Base-by-base conservation (phyloP, 768 basidiomycete genomes). In the Nidula microcarpa region DNA sequence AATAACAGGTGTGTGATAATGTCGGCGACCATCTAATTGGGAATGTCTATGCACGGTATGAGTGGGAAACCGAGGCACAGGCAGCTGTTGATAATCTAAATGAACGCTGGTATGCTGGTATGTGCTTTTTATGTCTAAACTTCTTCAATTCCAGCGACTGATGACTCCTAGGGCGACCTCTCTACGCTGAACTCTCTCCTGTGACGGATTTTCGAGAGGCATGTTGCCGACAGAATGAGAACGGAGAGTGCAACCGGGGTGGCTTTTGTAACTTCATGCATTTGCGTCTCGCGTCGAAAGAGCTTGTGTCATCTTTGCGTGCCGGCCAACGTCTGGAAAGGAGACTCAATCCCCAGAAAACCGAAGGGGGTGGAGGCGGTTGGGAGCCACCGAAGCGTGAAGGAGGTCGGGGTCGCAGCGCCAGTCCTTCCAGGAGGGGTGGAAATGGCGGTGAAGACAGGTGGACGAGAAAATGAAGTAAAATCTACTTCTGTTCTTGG, bases 261-360 rank as follows among this genome's bases (percentile, higher is more conserved):
- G 94, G 94, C 2, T 98, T 97, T 74, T 98, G 96, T 72, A 98
- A 99, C 70, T 99, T 99, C 66, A 97, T 98, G 93, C 95, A 98
- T 73, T 76, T 98, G 34, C 86, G 92, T 11, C 79, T 93, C 17
- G 91, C 95, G 4, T 90, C 93, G 33, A 85, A 88, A 64, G 85
- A 91, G 9, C 80, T 97, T 10, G 89, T 92, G 2, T 82, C 80
- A 43, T 84, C 87, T 6, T 74, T 98, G 51, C 82, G 85, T 14
- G 85, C 83, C 43, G 91, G 92, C 11, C 95, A 98, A 66, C 80
- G 89, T 41, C 60, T 97, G 34, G 93, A 94, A 60, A 78, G 93
- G 50, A 84, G 87, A 53, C 63, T 90, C 45, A 79, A 94, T 61
- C 91, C 90, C 6, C 61, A 73, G 10, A 86, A 85, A 62, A 73